Evolutionary conservation across 345 rosid genomes (phyloP).

Genomic region (Rhizophora apiculata): DNA sequence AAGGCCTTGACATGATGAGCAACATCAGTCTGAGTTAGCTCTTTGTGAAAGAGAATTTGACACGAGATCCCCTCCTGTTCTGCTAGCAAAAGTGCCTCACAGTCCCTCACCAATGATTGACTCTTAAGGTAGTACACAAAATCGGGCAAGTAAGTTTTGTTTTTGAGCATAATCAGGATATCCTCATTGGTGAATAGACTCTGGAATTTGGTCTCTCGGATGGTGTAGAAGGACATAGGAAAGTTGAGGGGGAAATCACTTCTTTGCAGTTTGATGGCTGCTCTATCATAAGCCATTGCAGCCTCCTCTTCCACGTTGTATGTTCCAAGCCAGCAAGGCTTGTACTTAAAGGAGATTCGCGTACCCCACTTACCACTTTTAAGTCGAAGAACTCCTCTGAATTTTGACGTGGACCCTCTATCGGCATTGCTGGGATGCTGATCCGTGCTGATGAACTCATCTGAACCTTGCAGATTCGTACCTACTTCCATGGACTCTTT

Average conservation of each 20-base stretch:
- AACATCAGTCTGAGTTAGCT: constrained; percentile 19
- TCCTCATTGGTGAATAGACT: constrained; percentile 14
- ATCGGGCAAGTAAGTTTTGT: constrained; percentile 11
- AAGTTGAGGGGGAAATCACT: constrained; percentile 21
- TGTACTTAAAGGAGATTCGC: constrained; percentile 22
- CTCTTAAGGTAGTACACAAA: not conserved
- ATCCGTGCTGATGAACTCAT: too few relatives aligned
- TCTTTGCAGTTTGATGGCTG: constrained; percentile 29
- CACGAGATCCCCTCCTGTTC: not conserved
- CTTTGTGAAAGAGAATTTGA: constrained; percentile 14
- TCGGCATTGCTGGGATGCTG: too few relatives aligned
- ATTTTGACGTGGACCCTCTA: constrained; percentile 13
- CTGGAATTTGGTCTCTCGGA: constrained; percentile 22
- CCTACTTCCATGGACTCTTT: not conserved
- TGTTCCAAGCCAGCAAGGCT: constrained; percentile 29
- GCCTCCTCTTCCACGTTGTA: constrained; percentile 21
- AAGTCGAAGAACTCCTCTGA: constrained; percentile 19
- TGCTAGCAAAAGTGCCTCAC: not conserved
- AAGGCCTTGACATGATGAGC: constrained; percentile 12
- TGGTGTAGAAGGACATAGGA: not conserved
- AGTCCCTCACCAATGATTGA: not conserved
- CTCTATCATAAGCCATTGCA: constrained; percentile 31
- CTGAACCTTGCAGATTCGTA: not conserved
- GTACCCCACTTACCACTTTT: constrained; percentile 30
- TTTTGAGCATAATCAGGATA: constrained; percentile 22